Evolutionary conservation across 441 rosid genomes (phyloP), one percentile per base, ranked within the genome.

Genomic region (Populus hybrid): DNA sequence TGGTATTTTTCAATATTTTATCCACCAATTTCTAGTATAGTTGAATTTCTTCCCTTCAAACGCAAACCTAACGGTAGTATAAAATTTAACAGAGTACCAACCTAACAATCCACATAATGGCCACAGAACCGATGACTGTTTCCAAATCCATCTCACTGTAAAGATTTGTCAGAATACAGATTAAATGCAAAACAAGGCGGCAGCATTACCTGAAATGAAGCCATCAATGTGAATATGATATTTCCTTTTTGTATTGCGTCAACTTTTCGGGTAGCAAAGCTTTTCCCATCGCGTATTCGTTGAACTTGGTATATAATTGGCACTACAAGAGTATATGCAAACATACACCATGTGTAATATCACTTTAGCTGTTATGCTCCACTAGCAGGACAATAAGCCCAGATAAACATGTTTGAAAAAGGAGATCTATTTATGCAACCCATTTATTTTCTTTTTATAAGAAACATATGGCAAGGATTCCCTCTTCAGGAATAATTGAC

Each of bases 171-270:
- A 12, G 73, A 67, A 28, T 34, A 21, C 10, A 23, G 14, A 65
- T 26, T 66, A 77, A 19, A 74, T 72, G 42, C 23, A 61, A 79
- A 77, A 23, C 46, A 78, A 72, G 69, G 69, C 53, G 69, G 78
- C 67, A 59, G 69, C 80, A 67, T 73, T 69, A 92, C 99, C 91
- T 96, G 96, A 86, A 96, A 96, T 72, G 99, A 96, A 72, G 97
- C 97, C 23, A 91, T 32, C 87, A 96, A 81, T 21, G 89, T 90
- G 90, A 96, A 96, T 75, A 92, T 76, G 67, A 91, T 72, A 21
- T 83, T 88, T 81, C 99, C 98, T 78, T 91, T 91, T 75, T 94
- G 98, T 82, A 92, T 76, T 67, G 99, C 99, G 84, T 94, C 93
- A 79, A 94, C 98, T 84, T 88, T 85, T 77, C 99, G 87, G 71